Evolutionary conservation across 2,329 filamentous ascomycete species (phyloP).

Genomic region (Triangularia verruculosa): DNA sequence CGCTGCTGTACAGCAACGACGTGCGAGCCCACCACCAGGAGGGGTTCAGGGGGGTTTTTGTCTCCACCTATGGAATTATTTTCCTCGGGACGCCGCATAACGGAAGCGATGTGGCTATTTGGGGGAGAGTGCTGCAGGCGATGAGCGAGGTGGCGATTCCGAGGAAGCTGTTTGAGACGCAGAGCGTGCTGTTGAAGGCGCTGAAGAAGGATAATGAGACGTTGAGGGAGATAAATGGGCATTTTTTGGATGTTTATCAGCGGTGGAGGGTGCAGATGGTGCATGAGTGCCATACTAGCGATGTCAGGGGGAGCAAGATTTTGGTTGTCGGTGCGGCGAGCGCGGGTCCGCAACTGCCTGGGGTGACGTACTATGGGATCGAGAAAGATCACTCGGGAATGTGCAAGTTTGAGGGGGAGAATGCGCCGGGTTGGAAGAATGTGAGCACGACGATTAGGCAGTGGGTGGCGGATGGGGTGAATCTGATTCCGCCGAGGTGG

Average conservation of each 20-base stretch:
- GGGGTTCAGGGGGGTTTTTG: slow-evolving; percentile 64
- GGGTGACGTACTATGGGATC: slow-evolving; percentile 71
- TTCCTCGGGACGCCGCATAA: slow-evolving; percentile 76
- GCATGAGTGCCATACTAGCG: slow-evolving; percentile 70
- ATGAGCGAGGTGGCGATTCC: slow-evolving; percentile 65
- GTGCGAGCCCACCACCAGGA: slow-evolving; percentile 58
- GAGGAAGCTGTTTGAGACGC: slow-evolving; percentile 63
- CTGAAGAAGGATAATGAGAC: slow-evolving; percentile 73
- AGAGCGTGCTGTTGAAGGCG: slow-evolving; percentile 65
- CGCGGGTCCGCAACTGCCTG: slow-evolving; percentile 65
- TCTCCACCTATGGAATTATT: slow-evolving; percentile 72
- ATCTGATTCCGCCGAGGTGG: slow-evolving; percentile 57
- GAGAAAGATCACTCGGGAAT: slow-evolving; percentile 69
- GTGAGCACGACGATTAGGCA: slow-evolving; percentile 48
- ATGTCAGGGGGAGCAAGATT: slow-evolving; percentile 60
- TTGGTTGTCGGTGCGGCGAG: slow-evolving; percentile 69
- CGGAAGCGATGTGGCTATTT: slow-evolving; percentile 65
- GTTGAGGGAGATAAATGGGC: slow-evolving; percentile 68
- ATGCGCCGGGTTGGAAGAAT: slow-evolving; percentile 62
- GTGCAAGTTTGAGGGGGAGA: slow-evolving; percentile 66
- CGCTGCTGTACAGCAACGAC: slow-evolving; percentile 65
- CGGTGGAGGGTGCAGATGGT: slow-evolving; percentile 73
- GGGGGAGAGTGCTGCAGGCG: slow-evolving; percentile 64
- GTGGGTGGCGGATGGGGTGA: slow-evolving; percentile 53
- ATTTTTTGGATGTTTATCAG: slow-evolving; percentile 69